Evolutionary conservation across 2,329 filamentous ascomycete species (phyloP), one percentile per base, ranked within the genome.

Genomic region (Tolypocladium ophioglossoides): DNA sequence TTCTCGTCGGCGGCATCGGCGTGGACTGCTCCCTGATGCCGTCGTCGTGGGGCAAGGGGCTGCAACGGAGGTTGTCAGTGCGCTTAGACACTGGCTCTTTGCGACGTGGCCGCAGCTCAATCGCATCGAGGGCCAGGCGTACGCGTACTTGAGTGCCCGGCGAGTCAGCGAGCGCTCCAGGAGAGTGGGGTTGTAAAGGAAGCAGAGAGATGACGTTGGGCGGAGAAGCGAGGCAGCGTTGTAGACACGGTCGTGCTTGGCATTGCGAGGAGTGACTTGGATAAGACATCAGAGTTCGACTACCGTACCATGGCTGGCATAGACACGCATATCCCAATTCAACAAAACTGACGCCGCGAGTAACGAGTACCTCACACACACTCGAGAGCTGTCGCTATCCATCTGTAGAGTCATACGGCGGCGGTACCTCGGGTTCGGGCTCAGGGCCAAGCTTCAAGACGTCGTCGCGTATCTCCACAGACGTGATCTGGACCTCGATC

Each of bases 11-110:
- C 39, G 66, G 74, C 70, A 5, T 69, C 70, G 61, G 75, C 65
- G 12, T 79, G 1, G 77, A 76, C 7, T 80, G 79, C 65, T 78
- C 73, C 71, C 38, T 76, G 22, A 71, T 66, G 1, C 66, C 64
- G 68, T 27, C 27, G 27, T 27, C 27, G 6, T 27, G 27, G 27
- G 27, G 27, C 27, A 66, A 22, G 78, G 78, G 1, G 69, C 75
- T 52, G 70, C 67, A 51, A 72, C 67, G 1, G 74, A 72, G 58
- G 73, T 70, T n/a, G 55, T 69, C 3, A 50, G 38, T 3, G 73
- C 57, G 0, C 69, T 78, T 51, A 61, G 64, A 22, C 61, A 57
- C 22, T 80, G 76, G 74, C 66, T 70, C 4, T 78, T 80, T 56
- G 62, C 64, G 50, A 68, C 63, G 12, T 69, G 73, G 52, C 70